phyloP scores from a whole-genome alignment of 805 yeast species.

The Saccharomycopsis guyanensis region DNA sequence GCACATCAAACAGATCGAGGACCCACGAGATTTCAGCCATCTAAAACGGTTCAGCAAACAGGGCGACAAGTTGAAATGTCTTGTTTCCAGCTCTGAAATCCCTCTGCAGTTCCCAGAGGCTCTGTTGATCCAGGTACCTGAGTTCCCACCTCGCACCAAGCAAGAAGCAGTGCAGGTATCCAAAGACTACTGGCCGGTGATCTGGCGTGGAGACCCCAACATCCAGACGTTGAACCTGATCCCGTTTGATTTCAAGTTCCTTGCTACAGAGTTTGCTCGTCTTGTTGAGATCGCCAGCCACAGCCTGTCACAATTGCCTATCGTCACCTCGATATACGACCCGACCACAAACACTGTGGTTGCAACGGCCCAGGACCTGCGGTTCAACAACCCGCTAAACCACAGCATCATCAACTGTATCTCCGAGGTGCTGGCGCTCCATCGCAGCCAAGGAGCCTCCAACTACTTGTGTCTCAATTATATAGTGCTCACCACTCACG shows the following conservation, averaged over 20 bases:
- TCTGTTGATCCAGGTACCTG: conserved; percentile 40
- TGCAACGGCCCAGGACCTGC: conserved; percentile 33
- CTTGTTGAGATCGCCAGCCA: conserved; percentile 26
- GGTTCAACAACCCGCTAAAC: conserved; percentile 44
- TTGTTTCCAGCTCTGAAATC: conserved; percentile 28
- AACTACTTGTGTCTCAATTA: conserved; percentile 67
- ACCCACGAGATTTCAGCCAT: conserved; percentile 31
- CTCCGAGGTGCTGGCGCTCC: conserved; percentile 32
- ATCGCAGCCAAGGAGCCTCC: conserved; percentile 19
- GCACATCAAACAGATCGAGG: conserved; percentile 25
- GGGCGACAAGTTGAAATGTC: conserved; percentile 35
- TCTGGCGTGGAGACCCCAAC: conserved; percentile 91
- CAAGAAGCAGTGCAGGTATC: conserved; percentile 67
- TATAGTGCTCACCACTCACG: conserved; percentile 84
- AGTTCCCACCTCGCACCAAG: conserved; percentile 40
- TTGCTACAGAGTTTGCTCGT: conserved; percentile 28
- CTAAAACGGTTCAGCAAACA: conserved; percentile 49
- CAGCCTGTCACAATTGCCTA: conserved; percentile 31
- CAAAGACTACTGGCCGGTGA: conserved; percentile 67
- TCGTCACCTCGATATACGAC: conserved; percentile 58
- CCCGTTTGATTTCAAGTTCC: conserved; percentile 39
- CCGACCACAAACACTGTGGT: conserved; percentile 38
- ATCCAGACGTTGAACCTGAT: conserved; percentile 59
- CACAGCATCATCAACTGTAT: conserved; percentile 78
- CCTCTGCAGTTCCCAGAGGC: conserved; percentile 6